These are phyloP conservation scores for Microstroma glucosiphilum DNA, from an alignment of 1,284 basidiomycete genomes.

Conservation along the genomic window DNA sequence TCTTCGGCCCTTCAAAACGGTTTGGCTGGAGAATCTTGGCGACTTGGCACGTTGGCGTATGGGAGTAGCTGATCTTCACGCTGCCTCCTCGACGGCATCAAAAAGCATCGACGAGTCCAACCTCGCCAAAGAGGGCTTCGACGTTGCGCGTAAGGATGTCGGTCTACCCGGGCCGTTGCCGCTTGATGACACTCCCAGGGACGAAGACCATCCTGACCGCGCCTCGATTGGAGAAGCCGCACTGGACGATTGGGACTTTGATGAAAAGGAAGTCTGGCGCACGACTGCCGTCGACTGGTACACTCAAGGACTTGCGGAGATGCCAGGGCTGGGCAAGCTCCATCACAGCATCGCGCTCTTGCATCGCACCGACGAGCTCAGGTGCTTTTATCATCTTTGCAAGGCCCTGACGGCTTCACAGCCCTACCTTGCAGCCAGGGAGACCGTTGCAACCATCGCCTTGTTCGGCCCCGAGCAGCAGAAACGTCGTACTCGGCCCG, in stretches of 20 bases:
- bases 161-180: neutral
- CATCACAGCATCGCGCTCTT: constrained; percentile 92
- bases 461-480: neutral
- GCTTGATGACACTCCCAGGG: constrained; percentile 5
- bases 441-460: constrained; percentile 62
- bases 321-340: constrained; percentile 81
- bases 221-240: constrained; percentile 77
- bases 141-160: neutral
- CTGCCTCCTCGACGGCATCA: neutral
- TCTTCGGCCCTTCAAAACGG: constrained; percentile 65
- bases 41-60: constrained; percentile 91
- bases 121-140: neutral
- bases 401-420: constrained; percentile 84
- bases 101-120: neutral
- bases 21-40: constrained; percentile 92
- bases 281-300: constrained; percentile 89
- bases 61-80: constrained; percentile 65
- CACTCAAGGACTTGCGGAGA: constrained; percentile 73
- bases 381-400: constrained; percentile 88
- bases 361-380: constrained; percentile 65
- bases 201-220: neutral
- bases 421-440: constrained; percentile 75
- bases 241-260: constrained; percentile 64
- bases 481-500: constrained; percentile 52
- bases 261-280: constrained; percentile 85